These are phyloP conservation scores for Suillus plorans DNA, from an alignment of 768 basidiomycete genomes.

Conservation along the genomic window DNA sequence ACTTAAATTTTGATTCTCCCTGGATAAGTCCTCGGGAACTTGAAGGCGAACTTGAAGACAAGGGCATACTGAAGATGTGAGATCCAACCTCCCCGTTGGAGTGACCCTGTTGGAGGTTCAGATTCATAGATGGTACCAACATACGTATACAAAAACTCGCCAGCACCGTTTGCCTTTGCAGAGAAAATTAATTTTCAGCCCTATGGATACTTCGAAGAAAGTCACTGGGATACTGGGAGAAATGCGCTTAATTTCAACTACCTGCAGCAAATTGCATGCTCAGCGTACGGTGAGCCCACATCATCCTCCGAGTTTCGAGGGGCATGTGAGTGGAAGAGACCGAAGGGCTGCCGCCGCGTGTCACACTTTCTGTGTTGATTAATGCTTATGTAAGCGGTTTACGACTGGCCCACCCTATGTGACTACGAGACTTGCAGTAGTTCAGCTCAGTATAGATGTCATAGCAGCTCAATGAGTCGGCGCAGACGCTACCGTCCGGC, in stretches of 20 bases:
- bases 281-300: neutral
- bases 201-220: neutral
- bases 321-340: neutral
- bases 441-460: neutral
- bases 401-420: neutral
- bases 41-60: neutral
- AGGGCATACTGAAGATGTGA: neutral
- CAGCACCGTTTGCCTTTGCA: neutral
- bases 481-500: neutral
- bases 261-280: neutral
- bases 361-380: no score
- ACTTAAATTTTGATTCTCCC: neutral
- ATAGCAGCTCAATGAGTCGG: neutral
- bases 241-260: neutral
- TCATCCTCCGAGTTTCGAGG: neutral
- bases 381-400: no score
- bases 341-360: no score
- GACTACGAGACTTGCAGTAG: neutral
- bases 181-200: neutral
- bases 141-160: neutral
- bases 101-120: neutral
- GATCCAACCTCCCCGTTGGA: neutral
- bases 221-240: neutral
- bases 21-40: neutral
- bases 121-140: neutral